A percentile compares a stretch with the other conserved stretches of the same genome.
Evolutionary conservation across 148 eudicot genomes (phyloP).

Genomic region (Rhododendron ovatum): DNA sequence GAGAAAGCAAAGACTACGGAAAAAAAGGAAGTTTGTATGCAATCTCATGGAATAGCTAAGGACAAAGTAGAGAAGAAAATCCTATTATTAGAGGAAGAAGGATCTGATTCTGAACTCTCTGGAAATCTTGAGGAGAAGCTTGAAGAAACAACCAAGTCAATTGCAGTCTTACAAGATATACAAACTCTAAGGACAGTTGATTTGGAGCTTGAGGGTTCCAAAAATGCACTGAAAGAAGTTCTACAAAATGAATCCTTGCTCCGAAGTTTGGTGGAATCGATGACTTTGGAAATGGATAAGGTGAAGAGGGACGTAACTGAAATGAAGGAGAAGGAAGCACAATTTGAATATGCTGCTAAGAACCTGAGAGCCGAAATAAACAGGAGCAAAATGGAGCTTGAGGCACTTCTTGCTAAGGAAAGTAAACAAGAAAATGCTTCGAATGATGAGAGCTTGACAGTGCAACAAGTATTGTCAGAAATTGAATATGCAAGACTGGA

Average conservation of each 20-base stretch:
- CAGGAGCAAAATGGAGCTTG: slow-evolving; percentile 40
- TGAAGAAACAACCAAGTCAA: slow-evolving; percentile 44
- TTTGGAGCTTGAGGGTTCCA: slow-evolving; percentile 36
- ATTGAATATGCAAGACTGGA: slow-evolving; percentile 34
- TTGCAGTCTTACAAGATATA: slow-evolving; percentile 34
- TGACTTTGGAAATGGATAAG: slow-evolving; percentile 46
- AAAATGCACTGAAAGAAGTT: slow-evolving; percentile 27
- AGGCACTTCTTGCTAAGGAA: slow-evolving; percentile 31
- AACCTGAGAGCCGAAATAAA: slow-evolving; percentile 36
- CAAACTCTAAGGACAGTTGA: slow-evolving; percentile 23
- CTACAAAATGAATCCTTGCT: slow-evolving; percentile 41
- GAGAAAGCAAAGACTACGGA: slow-evolving; percentile 35
- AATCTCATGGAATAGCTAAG: slow-evolving; percentile 25
- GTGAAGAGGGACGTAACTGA: slow-evolving; percentile 43
- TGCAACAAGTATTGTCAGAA: slow-evolving; percentile 36
- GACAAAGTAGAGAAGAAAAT: slow-evolving; percentile 43
- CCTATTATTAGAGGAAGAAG: slow-evolving; percentile 29
- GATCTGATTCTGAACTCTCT: slow-evolving; percentile 21
- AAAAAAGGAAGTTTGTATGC: slow-evolving; percentile 29
- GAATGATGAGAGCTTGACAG: slow-evolving; percentile 26
- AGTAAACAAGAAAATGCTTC: slow-evolving; percentile 27
- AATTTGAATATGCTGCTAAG: slow-evolving; percentile 26
- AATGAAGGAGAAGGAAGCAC: slow-evolving; percentile 25
- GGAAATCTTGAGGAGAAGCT: slow-evolving; percentile 43
- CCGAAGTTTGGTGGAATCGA: slow-evolving; percentile 31